Conservation (phyloP, 371 early-diverging fungal genomes). For the Coemansia sp. region DNA sequence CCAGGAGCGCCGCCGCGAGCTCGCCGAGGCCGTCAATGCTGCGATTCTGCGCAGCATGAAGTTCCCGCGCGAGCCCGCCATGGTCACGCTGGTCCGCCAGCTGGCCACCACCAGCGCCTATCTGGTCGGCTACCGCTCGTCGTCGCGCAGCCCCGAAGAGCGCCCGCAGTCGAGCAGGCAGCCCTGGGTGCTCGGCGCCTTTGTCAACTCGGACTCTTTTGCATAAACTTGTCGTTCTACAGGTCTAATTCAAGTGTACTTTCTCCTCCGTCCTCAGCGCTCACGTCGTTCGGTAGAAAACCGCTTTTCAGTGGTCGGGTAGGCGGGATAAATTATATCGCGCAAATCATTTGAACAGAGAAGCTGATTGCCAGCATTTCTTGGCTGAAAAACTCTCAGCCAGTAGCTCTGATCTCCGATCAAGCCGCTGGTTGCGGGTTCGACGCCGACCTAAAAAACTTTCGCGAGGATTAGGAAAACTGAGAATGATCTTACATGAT, state of each 20-base stretch:
- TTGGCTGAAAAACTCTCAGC: not conserved
- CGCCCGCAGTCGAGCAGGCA: not conserved
- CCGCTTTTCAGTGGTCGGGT: no score
- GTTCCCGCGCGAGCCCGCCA: slow-evolving; percentile 34
- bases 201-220: slow-evolving; percentile 41
- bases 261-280: no score
- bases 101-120: slow-evolving; percentile 39
- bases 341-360: not conserved
- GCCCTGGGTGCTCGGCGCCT: slow-evolving; percentile 39
- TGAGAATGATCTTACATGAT: slow-evolving; percentile 8
- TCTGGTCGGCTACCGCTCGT: slow-evolving; percentile 27
- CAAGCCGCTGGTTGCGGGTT: slow-evolving; percentile 5
- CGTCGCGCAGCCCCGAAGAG: not conserved
- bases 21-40: slow-evolving; percentile 29
- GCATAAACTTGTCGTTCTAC: not conserved
- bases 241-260: no score
- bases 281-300: no score
- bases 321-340: no score
- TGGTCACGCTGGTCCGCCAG: slow-evolving; percentile 38
- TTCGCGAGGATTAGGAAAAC: slow-evolving; percentile 21
- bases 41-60: slow-evolving; percentile 29
- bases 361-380: not conserved
- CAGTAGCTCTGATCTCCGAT: not conserved
- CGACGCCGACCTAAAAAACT: slow-evolving; percentile 10
- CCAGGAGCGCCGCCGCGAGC: slow-evolving; percentile 29